Base-by-base conservation (phyloP, 495 filamentous ascomycete genomes). In the Aspergillus kassunensis region DNA sequence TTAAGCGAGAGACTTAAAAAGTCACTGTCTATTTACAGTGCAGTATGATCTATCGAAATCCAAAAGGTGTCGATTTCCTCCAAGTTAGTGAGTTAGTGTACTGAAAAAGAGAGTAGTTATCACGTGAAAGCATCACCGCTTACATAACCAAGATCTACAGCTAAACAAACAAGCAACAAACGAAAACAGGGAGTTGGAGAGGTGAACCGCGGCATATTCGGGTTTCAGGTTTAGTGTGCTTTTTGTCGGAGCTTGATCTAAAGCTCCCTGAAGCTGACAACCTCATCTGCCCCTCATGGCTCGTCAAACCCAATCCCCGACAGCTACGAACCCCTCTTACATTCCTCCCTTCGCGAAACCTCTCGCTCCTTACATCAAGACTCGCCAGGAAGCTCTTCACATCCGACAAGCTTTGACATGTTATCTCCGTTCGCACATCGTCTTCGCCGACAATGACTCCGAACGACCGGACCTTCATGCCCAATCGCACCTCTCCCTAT, bases 281-380 rank as follows among this genome's bases (percentile, higher is more conserved):
- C 23, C 16, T 16, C 10, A 10, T 6, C 18, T 35, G 11, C 46
- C 30, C 57, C 47, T 53, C 40, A 62, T 59, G 53, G 50, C 56
- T 46, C 45, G 18, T 35, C 40, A 31, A 12, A 41, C 21, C 34
- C 37, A 56, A 19, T 2, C 30, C n/a, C 6, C 46, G 19, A 35
- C 44, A 4, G 7, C 52, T 34, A 41, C 39, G 18, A 23, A 8
- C 37, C 44, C 54, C 59, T 49, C 57, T 57, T 56, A 71, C 69
- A 75, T 75, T 68, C 72, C 72, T 50, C 46, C 60, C 43, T 67
- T 67, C 39, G 65, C 64, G 43, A 67, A 61, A 60, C 68, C 59
- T n/a, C 62, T 76, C 39, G 58, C 64, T 64, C 73, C 70, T 64
- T 76, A 76, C 65, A 58, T 76, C 63, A 71, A 68, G 42, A 59